Conservation (phyloP, 352 stramenopile genomes). For the Phytophthora macrochlamydospora region DNA sequence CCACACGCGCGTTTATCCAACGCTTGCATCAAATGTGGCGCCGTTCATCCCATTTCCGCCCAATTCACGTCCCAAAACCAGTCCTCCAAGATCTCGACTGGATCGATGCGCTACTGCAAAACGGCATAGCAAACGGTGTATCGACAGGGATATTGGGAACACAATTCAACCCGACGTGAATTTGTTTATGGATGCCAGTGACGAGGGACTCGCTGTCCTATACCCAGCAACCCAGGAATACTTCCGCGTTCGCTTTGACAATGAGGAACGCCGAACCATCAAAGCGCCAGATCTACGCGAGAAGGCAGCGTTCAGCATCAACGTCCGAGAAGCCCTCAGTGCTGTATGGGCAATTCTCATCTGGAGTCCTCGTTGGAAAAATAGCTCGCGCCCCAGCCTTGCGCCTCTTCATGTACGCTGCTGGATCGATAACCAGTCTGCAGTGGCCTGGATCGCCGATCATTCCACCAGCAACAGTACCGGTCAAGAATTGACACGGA, state of each 20-base stretch:
- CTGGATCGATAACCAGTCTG: slow-evolving; percentile 14
- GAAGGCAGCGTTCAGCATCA: slow-evolving; percentile 8
- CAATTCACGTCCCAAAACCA: neutral
- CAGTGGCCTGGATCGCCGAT: slow-evolving; percentile 6
- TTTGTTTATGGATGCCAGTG: slow-evolving; percentile 15
- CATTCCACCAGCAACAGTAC: neutral
- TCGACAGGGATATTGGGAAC: slow-evolving; percentile 6
- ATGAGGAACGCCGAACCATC: neutral
- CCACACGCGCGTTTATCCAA: slow-evolving; percentile 17
- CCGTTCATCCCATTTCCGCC: neutral
- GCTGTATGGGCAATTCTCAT: slow-evolving; percentile 2
- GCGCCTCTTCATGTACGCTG: slow-evolving; percentile 2
- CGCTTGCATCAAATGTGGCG: slow-evolving; percentile 5
- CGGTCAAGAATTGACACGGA: slow-evolving; percentile 5
- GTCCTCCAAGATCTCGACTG: neutral
- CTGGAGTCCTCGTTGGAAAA: slow-evolving; percentile 5
- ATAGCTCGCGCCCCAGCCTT: neutral
- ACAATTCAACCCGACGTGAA: neutral
- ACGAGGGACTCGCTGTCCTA: neutral
- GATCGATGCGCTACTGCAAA: slow-evolving; percentile 1
- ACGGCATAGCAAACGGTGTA: neutral
- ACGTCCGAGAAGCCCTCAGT: slow-evolving; percentile 6
- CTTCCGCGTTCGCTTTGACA: slow-evolving; percentile 10
- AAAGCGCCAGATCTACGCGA: neutral
- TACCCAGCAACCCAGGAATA: slow-evolving; percentile 9